These are phyloP conservation scores for Suillus cothurnatus DNA, from an alignment of 768 basidiomycete species.

Conservation along the genomic window DNA sequence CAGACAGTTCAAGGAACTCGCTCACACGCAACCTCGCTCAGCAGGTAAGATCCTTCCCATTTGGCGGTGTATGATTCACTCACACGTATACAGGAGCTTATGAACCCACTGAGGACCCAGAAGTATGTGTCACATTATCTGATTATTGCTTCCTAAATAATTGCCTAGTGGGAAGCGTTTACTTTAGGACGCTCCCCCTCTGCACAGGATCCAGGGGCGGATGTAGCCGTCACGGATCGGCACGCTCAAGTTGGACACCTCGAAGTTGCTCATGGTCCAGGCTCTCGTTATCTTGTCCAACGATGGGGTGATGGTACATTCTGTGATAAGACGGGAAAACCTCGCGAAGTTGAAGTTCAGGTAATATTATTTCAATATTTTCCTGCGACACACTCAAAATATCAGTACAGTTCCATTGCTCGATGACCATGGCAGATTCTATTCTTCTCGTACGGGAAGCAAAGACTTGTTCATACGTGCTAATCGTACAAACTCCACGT, in stretches of 20 bases:
- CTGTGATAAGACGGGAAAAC: slow-evolving; percentile 90
- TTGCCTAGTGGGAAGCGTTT: slow-evolving; percentile 72
- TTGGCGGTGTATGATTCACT: slow-evolving; percentile 19
- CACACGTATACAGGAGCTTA: slow-evolving; percentile 54
- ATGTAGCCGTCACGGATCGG: slow-evolving; percentile 67
- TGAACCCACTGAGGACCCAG: slow-evolving; percentile 84
- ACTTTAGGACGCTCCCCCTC: slow-evolving; percentile 73
- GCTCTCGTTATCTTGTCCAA: slow-evolving; percentile 90
- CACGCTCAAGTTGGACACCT: slow-evolving; percentile 67
- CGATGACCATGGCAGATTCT: slow-evolving; percentile 89
- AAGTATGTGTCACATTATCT: slow-evolving; percentile 50
- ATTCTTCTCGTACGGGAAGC: slow-evolving; percentile 93
- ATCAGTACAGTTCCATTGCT: slow-evolving; percentile 81
- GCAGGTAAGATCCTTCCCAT: slow-evolving; percentile 49
- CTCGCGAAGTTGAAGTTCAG: slow-evolving; percentile 94
- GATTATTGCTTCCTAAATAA: slow-evolving; percentile 24
- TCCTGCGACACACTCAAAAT: slow-evolving; percentile 6
- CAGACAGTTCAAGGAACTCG: slow-evolving; percentile 90
- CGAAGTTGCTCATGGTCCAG: slow-evolving; percentile 74
- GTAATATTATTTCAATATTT: slow-evolving; percentile 42
- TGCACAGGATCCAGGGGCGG: slow-evolving; percentile 58
- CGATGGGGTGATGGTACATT: slow-evolving; percentile 88
- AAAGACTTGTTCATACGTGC: slow-evolving; percentile 90
- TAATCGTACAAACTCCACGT: slow-evolving; percentile 93
- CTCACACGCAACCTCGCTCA: slow-evolving; percentile 61